Conservation (phyloP, 2,329 filamentous ascomycete species). For the Talaromyces pinophilus region DNA sequence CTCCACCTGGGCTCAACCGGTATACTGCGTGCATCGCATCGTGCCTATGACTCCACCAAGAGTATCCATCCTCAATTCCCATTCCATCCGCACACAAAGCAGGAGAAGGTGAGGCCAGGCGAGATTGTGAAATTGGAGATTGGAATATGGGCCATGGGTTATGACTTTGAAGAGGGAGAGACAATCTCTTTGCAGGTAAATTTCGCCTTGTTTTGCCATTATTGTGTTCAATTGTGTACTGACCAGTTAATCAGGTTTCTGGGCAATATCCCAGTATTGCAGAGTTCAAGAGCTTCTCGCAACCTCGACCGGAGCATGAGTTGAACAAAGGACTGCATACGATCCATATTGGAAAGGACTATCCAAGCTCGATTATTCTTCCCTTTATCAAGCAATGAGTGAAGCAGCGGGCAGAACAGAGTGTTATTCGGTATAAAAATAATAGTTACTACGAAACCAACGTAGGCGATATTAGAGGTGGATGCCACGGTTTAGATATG, state of each 20-base stretch:
- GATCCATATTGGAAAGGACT: slow-evolving; percentile 42
- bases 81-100: slow-evolving; percentile 43
- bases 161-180: slow-evolving; percentile 47
- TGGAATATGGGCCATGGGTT: slow-evolving; percentile 51
- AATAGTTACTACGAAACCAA: not conserved
- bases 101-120: slow-evolving; percentile 46
- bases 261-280: slow-evolving; percentile 43
- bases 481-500: no score
- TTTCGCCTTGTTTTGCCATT: not conserved
- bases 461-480: not conserved
- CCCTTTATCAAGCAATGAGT: slow-evolving; percentile 34
- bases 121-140: slow-evolving; percentile 51
- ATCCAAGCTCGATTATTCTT: slow-evolving; percentile 43
- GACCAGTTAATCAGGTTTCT: slow-evolving; percentile 26
- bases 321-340: slow-evolving; percentile 44
- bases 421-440: not conserved
- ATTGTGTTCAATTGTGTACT: not conserved
- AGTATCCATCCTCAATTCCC: slow-evolving; percentile 38
- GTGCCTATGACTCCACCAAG: slow-evolving; percentile 38
- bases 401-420: no score
- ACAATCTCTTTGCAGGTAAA: slow-evolving; percentile 26
- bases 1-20: slow-evolving; percentile 48
- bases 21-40: slow-evolving; percentile 49
- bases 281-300: slow-evolving; percentile 43
- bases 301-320: slow-evolving; percentile 44